phyloP scores from a whole-genome alignment of 2,329 filamentous ascomycete species.

The Chaetothyriales sp. region DNA sequence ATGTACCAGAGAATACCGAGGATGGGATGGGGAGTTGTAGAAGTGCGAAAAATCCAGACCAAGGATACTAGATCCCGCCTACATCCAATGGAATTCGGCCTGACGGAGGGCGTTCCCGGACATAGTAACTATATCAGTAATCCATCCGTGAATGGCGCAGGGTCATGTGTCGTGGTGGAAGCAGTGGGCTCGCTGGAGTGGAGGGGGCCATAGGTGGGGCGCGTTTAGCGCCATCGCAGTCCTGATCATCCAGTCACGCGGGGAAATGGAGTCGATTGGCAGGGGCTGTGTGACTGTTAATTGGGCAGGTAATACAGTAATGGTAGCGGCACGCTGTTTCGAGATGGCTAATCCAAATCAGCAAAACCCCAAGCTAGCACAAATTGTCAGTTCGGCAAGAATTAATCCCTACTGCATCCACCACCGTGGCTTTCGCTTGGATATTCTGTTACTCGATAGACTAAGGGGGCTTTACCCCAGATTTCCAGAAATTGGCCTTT shows the following conservation, averaged over 20 bases:
- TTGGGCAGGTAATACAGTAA: background rate
- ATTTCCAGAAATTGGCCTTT: background rate
- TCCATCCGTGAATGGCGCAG: too few species aligned
- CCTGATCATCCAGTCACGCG: background rate
- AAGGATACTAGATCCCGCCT: too few species aligned
- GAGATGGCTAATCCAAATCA: background rate
- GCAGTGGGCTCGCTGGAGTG: too few species aligned
- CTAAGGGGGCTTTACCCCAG: background rate
- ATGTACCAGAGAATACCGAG: too few species aligned
- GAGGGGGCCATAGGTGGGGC: too few species aligned
- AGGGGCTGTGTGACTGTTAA: background rate
- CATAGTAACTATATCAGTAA: too few species aligned
- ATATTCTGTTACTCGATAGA: background rate
- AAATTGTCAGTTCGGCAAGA: background rate
- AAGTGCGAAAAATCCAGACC: too few species aligned
- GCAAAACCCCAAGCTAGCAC: background rate
- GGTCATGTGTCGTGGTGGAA: too few species aligned
- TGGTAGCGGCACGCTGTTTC: background rate
- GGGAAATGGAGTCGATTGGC: background rate
- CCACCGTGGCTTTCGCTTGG: background rate
- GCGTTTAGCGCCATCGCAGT: too few species aligned
- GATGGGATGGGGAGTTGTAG: too few species aligned
- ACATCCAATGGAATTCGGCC: too few species aligned
- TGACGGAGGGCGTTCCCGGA: too few species aligned
- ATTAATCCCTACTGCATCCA: background rate